Percentiles rank a stretch among this genome's conserved stretches.
These are phyloP conservation scores for Arachis hypogaea DNA, from an alignment of 306 rosid genomes.

Conservation along the genomic window DNA sequence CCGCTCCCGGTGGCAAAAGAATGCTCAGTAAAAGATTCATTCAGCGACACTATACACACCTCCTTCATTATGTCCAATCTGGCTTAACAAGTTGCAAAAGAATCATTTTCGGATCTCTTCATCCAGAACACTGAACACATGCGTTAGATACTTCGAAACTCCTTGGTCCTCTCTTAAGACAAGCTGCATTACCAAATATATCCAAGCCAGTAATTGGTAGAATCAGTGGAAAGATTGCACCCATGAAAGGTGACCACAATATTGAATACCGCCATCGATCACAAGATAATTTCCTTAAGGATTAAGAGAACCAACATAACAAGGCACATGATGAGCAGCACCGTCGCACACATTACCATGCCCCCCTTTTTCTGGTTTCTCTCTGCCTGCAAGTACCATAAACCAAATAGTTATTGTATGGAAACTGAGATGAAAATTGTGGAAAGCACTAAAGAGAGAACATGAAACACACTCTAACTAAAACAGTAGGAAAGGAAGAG, in stretches of 20 bases:
- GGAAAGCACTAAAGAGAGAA: constrained; percentile 7
- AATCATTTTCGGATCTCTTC: constrained; percentile 35
- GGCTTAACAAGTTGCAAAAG: constrained; percentile 32
- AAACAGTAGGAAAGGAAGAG: constrained; percentile 23
- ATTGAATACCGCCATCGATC: constrained; percentile 43
- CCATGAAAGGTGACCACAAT: constrained; percentile 46
- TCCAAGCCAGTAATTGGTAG: constrained; percentile 36
- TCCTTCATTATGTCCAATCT: constrained; percentile 16
- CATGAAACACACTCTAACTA: constrained; percentile 18
- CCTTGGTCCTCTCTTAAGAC: constrained; percentile 38
- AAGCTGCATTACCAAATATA: constrained; percentile 30
- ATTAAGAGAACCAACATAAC: constrained; percentile 86
- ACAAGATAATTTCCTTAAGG: constrained; percentile 86
- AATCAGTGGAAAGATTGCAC: constrained; percentile 42
- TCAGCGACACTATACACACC: constrained; percentile 50
- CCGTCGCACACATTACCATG: constrained; percentile 89
- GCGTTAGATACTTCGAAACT: constrained; percentile 40
- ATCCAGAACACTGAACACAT: constrained; percentile 1
- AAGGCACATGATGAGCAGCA: constrained; percentile 93
- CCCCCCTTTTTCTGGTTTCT: constrained; percentile 95
- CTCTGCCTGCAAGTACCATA: constrained; percentile 78
- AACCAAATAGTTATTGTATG: constrained; percentile 28
- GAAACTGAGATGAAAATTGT: constrained; percentile 1
- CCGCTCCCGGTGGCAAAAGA: constrained; percentile 32
- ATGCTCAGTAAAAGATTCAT: constrained; percentile 30